Evolutionary conservation across 441 rosid species (phyloP).

Genomic region (Corymbia calophylla): DNA sequence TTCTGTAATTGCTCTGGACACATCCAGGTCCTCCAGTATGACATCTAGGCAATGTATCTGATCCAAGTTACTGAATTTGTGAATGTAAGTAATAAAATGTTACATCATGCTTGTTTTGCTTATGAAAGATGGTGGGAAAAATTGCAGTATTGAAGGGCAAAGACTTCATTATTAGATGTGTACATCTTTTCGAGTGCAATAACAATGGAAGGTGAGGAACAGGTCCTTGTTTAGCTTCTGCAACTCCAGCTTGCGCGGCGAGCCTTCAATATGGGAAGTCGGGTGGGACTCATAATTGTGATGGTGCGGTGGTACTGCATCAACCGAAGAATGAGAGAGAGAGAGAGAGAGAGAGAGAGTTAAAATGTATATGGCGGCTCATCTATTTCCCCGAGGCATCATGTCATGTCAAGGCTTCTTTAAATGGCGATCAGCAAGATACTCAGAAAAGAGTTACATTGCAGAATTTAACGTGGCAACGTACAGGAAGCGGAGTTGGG

Average conservation of each 20-base stretch:
- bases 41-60: conserved; percentile 71
- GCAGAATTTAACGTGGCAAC: not conserved
- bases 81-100: not conserved
- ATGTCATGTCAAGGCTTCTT: not conserved
- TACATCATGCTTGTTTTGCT: not conserved
- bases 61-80: not conserved
- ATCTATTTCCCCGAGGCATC: not conserved
- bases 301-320: not conserved
- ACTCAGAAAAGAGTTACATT: not conserved
- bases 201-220: conserved; percentile 80
- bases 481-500: not conserved
- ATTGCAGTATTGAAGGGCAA: not conserved
- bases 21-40: conserved; percentile 54
- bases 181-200: conserved; percentile 88
- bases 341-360: not conserved
- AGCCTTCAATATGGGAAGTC: not conserved
- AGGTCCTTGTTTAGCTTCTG: conserved; percentile 49
- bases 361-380: not conserved
- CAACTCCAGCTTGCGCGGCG: conserved; percentile 17
- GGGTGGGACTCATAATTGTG: not conserved
- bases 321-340: not conserved
- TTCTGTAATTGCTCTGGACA: conserved; percentile 62
- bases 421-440: not conserved
- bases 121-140: not conserved
- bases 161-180: not conserved